Base-by-base conservation (phyloP, 495 filamentous ascomycete genomes). In the Aspergillus haitiensis region DNA sequence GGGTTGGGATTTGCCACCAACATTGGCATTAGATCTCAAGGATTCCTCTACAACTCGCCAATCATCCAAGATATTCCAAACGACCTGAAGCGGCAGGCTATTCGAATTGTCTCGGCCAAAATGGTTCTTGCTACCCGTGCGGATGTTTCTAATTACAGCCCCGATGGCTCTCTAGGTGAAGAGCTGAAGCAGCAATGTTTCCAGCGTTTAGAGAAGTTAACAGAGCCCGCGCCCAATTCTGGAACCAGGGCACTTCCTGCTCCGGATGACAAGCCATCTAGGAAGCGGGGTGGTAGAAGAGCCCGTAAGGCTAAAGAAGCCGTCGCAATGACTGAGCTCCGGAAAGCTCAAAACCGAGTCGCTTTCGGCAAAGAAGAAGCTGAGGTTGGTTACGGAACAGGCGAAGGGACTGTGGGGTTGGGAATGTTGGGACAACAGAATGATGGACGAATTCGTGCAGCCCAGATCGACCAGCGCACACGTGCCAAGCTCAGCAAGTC, bases 231-330 rank as follows among this genome's bases (percentile, higher is more conserved):
- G 3, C 90, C 91, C 2, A 97, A 94, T 74, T 91, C 93, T 67
- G 91, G 92, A 5, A 81, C 86, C 9, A 88, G 91, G 61, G 94
- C 94, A 0, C 83, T 98, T 8, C 94, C 94, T 9, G 92, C 91
- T 3, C 94, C 94, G 0, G 94, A 98, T 70, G 94, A 98, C 70
- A 98, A 98, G 73, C 94, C 90, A 12, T 86, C 91, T 13, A 80
- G 92, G 16, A 98, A 98, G 75, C 90, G 94, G 63, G 94, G 94
- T 71, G 94, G 94, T 49, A 81, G 95, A 32, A 82, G 93, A 60
- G 94, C 93, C 5, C 84, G 94, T 40, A 97, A 96, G 71, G 94
- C 93, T 59, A 98, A 98, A 80, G 95, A 97, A 77, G 92, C 93
- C 8, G 89, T 89, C 6, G 93, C 94, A 59, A 96, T 97, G 92